Evolutionary conservation across 1,284 basidiomycete species (phyloP).

Genomic region (Schizopora paradoxa): DNA sequence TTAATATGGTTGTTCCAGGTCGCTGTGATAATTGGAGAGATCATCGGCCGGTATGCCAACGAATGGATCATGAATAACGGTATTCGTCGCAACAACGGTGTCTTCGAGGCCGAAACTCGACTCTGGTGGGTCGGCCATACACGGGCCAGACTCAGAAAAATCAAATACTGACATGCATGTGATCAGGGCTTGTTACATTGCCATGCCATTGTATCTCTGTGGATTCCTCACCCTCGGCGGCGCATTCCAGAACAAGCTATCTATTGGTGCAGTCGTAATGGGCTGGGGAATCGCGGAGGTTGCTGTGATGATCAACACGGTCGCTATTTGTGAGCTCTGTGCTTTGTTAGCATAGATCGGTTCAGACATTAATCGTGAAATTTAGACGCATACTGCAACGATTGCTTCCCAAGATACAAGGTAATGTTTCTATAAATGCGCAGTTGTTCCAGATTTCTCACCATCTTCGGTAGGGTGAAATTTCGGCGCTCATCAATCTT

Average conservation of each 20-base stretch:
- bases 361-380: conserved; percentile 4
- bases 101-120: conserved; percentile 67
- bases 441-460: not conserved
- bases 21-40: conserved; percentile 61
- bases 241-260: conserved; percentile 51
- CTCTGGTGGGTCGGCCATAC: conserved; percentile 44
- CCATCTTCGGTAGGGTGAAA: conserved; percentile 41
- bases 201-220: conserved; percentile 54
- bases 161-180: not conserved
- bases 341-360: not conserved
- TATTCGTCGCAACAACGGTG: conserved; percentile 55
- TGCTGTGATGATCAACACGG: conserved; percentile 60
- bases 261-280: conserved; percentile 50
- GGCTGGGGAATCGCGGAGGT: conserved; percentile 64
- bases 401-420: conserved; percentile 47
- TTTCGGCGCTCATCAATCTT: conserved; percentile 55
- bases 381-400: conserved; percentile 39
- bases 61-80: conserved; percentile 59
- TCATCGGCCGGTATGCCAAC: conserved; percentile 61
- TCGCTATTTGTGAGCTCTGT: conserved; percentile 47
- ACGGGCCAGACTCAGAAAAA: not conserved
- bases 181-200: conserved; percentile 58
- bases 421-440: conserved; percentile 23
- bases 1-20: conserved; percentile 41
- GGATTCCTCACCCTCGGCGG: conserved; percentile 61